Evolutionary conservation across 495 filamentous ascomycete species (phyloP).

Genomic region (Filosporella fistucella): DNA sequence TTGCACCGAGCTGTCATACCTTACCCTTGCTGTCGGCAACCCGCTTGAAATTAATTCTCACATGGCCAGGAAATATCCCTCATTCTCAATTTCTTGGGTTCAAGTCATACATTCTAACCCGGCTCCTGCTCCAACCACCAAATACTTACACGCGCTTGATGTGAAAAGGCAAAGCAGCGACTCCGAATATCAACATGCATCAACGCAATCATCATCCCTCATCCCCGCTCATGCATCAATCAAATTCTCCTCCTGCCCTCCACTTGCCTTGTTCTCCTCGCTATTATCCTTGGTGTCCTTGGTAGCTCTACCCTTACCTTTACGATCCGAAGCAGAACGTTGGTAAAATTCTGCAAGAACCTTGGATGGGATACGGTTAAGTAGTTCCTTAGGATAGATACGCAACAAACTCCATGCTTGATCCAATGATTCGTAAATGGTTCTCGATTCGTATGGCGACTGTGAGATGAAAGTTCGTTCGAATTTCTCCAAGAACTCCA

Average conservation of each 20-base stretch:
- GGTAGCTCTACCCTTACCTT: conserved; percentile 51
- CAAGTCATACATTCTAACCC: conserved; percentile 16
- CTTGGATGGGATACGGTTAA: conserved; percentile 96
- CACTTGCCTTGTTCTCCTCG: conserved; percentile 45
- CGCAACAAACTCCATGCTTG: conserved; percentile 93
- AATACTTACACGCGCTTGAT: conserved; percentile 16
- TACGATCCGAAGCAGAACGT: conserved; percentile 55
- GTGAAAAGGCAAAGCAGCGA: conserved; percentile 1
- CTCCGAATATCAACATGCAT: conserved; percentile 11
- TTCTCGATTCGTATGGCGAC: conserved; percentile 84
- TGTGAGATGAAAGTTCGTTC: conserved; percentile 91
- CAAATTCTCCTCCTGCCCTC: conserved; percentile 56
- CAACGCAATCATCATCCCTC: not conserved
- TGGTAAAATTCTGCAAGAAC: conserved; percentile 90
- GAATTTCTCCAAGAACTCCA: conserved; percentile 98
- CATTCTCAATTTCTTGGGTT: too few species aligned
- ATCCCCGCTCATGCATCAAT: conserved; percentile 47
- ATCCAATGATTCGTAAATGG: conserved; percentile 88
- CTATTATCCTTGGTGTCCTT: conserved; percentile 72
- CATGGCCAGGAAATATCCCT: too few species aligned
- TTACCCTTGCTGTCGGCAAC: too few species aligned
- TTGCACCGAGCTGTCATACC: too few species aligned
- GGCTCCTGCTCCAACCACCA: conserved; percentile 3
- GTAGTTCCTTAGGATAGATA: conserved; percentile 94
- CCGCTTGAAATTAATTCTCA: too few species aligned